Evolutionary conservation across 768 basidiomycete species (phyloP), one percentile per base, ranked within the genome.

Genomic region (Panellus pusillus): DNA sequence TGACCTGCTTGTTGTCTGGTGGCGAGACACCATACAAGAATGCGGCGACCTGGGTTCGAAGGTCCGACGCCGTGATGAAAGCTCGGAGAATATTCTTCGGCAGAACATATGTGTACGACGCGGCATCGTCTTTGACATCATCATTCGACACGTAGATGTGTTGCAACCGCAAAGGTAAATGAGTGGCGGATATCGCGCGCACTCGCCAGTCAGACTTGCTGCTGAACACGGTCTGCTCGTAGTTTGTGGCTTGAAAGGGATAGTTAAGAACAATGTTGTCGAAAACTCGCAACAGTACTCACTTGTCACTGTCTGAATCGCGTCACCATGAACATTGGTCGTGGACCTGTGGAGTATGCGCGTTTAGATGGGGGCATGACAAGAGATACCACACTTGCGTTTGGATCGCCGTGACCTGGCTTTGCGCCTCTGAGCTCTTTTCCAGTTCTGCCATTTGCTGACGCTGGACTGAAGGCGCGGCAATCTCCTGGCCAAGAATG

Each of bases 131-230:
- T 71, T 96, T 96, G 65, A 99, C 95, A 66, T 99, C 96, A 65
- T 99, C 97, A 66, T 98, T 99, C 38, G 94, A 96, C 29, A 99
- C 97, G 69, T 97, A 98, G 71, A 98, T 97, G 68, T 99, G 95
- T 68, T 98, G 95, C 55, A 98, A 79, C 65, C 97, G 93, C 56
- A 99, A 85, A 4, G 96, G 86, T 42, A 99, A 80, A 70, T 99
- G 95, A 18, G 95, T 98, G 0, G 97, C 90, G 14, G 93, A 95
- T 65, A 99, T 98, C 31, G 97, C 97, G 58, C 97, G 89, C 29
- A 98, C 91, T 63, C 97, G 93, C 97, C 97, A 99, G 70, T 99
- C 97, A 4, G 97, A 98, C 77, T 99, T 98, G 76, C 89, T 92
- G 71, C 92, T 95, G 77, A 99, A 99, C n/a, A 93, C 89, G 66